These are phyloP conservation scores for Colletotrichum orchidophilum DNA, from an alignment of 2,329 filamentous ascomycete genomes.

Conservation along the genomic window DNA sequence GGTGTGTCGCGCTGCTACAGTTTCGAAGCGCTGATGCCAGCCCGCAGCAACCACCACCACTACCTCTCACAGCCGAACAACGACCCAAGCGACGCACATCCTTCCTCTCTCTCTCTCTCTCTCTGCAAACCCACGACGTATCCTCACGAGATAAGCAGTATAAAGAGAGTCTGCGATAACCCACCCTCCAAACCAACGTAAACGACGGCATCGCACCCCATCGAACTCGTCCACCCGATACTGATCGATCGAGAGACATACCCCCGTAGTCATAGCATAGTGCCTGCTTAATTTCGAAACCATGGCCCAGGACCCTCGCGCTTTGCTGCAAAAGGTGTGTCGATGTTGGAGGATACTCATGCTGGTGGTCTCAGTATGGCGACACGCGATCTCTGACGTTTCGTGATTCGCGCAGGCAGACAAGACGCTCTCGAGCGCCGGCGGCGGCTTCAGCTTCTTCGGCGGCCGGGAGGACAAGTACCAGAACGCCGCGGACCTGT, in stretches of 20 bases:
- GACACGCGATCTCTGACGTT: background rate
- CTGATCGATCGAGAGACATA: background rate
- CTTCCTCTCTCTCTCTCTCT: background rate
- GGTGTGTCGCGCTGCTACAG: slow-evolving; percentile 18
- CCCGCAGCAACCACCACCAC: background rate
- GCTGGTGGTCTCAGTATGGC: background rate
- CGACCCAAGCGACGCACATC: background rate
- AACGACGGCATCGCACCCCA: background rate
- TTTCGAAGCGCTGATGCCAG: slow-evolving; percentile 13
- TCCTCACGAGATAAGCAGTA: background rate
- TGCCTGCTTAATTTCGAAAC: slow-evolving; percentile 35
- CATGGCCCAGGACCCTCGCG: slow-evolving; percentile 83
- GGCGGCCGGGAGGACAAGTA: slow-evolving; percentile 88
- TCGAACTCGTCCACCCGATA: background rate
- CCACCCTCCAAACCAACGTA: background rate
- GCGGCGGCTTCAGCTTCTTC: slow-evolving; percentile 88
- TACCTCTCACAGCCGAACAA: background rate
- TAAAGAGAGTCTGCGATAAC: background rate
- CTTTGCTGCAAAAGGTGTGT: slow-evolving; percentile 79
- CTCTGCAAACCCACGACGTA: slow-evolving; percentile 5
- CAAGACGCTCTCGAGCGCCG: slow-evolving; percentile 78
- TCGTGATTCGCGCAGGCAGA: slow-evolving; percentile 74
- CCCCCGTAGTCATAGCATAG: background rate
- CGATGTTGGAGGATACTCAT: background rate
- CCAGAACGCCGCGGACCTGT: slow-evolving; percentile 88